A percentile compares a stretch with the other conserved stretches of the same genome.
These are phyloP conservation scores for Coffea canephora DNA, from an alignment of 257 asterid genomes.

Conservation along the genomic window DNA sequence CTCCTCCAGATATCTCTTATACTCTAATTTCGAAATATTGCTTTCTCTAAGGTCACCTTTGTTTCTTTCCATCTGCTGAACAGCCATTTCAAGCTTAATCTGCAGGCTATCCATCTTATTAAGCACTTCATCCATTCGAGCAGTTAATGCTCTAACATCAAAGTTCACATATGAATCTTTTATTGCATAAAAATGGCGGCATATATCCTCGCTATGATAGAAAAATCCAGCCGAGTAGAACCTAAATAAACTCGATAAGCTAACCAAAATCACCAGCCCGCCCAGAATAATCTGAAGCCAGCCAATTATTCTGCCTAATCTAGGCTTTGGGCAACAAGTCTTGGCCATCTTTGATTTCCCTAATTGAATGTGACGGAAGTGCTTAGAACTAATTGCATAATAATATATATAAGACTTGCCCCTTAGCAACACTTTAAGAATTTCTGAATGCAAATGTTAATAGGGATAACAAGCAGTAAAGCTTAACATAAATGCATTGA, in stretches of 20 bases:
- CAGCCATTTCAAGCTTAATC: conserved; percentile 59
- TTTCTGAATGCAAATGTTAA: not conserved
- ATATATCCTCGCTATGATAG: conserved; percentile 64
- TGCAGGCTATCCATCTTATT: conserved; percentile 58
- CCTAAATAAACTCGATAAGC: conserved; percentile 62
- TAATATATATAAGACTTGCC: not conserved
- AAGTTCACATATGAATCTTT: conserved; percentile 32
- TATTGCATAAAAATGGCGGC: conserved; percentile 52
- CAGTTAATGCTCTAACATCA: conserved; percentile 39
- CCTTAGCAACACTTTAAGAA: not conserved
- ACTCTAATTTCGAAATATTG: conserved; percentile 47
- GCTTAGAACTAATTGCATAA: not conserved
- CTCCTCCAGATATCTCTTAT: conserved; percentile 60
- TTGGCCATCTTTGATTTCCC: conserved; percentile 36
- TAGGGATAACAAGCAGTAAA: not conserved
- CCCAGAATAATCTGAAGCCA: conserved; percentile 67
- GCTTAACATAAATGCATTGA: not conserved
- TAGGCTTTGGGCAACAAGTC: conserved; percentile 43
- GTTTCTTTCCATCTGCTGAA: conserved; percentile 51
- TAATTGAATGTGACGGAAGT: not conserved
- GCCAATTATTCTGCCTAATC: conserved; percentile 60
- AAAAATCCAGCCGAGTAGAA: conserved; percentile 69
- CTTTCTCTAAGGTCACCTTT: conserved; percentile 25
- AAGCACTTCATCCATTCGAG: conserved; percentile 64
- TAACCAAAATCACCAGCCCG: conserved; percentile 58